Base-by-base conservation (phyloP, 176 grass and related monocot species). In the Avena sativa region DNA sequence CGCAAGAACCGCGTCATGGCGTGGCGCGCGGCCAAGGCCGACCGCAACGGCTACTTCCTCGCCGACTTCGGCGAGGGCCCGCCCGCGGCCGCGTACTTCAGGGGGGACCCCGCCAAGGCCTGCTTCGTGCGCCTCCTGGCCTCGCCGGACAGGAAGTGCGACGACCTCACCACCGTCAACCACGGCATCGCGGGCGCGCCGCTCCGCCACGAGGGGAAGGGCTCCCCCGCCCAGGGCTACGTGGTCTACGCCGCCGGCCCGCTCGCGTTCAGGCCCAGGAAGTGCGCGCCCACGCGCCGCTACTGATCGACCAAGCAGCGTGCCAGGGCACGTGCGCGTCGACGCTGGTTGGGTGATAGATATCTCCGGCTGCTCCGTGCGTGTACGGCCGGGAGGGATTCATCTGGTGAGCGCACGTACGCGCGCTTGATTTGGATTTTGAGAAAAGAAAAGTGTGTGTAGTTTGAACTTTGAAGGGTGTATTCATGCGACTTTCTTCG, bases 51-150 rank as follows among this genome's bases (percentile, higher is more conserved):
- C 53, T 98, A 96, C 91, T 94, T 92, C 79, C 81, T 80, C 26
- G 76, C 82, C 2, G 68, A 86, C 55, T 86, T 96, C 61, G 74
- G 85, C 67, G 89, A 89, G 2, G 12, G 63, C 25, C 25, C 5
- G 26, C 63, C 63, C 0, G 38, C 58, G 10, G 19, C n/a, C 12
- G 50, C 55, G 23, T 92, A 55, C 87, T 86, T 34, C 28, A 5
- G 0, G 11, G 58, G 59, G 8, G 53, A 92, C 38, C 94, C 97
- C 1, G 9, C 17, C 12, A 61, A 55, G 77, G 97, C 97, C 5
- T 98, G 97, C 88, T 90, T 78, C 66, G 94, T 78, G 53, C 90
- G 94, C 9, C 89, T 96, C 59, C 89, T 96, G 19, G 48, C 84
- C 9, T 98, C 97, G 17, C 90, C 94, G 3, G 80, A 94, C 52